Evolutionary conservation across 2,329 filamentous ascomycete genomes (phyloP), one percentile per base, ranked within the genome.

Genomic region (Cladosporium sp.): DNA sequence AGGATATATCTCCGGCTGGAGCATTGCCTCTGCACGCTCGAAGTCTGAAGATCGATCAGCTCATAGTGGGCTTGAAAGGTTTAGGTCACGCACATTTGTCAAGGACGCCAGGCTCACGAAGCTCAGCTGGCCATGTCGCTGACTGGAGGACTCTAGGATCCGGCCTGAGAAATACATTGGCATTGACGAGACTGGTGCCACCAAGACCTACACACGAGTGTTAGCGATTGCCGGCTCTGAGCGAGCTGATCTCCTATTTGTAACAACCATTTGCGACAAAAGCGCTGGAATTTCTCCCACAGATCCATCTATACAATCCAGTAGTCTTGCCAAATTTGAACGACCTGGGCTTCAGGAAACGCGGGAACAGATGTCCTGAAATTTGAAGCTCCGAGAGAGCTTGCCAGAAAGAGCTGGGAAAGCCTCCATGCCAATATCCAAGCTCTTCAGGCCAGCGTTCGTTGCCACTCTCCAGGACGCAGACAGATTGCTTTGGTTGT

Each of bases 171-270:
- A 86, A 89, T 1, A 88, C 82, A 65, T 88, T 88, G 9, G 85
- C 84, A 62, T 88, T 88, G 40, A 88, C 79, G 28, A 88, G 69
- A 68, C 84, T 87, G 1, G 84, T 86, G 9, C 85, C 86, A 11
- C 86, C 86, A 30, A 88, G 81, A 1, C 84, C 79, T 82, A 42
- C 38, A 38, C 6, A n/a, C 14, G 17, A 42, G n/a, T 5, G 17
- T 59, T 34, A 52, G 37, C 12, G 37, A 28, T 9, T 5, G 11
- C 22, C 17, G 22, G 22, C 5, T 17, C 3, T 9, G 2, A 9
- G 15, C 1, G 22, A 8, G 17, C 17, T 19, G 17, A 3, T 25
- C 8, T 15, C 1, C 2, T 1, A 4, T 9, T 9, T 39, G 14
- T 17, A 70, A 73, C 64, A 66, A 80, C 82, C 84, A 69, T 84